Conservation (phyloP, 352 stramenopile genomes). For the Globisporangium mamillatum region DNA sequence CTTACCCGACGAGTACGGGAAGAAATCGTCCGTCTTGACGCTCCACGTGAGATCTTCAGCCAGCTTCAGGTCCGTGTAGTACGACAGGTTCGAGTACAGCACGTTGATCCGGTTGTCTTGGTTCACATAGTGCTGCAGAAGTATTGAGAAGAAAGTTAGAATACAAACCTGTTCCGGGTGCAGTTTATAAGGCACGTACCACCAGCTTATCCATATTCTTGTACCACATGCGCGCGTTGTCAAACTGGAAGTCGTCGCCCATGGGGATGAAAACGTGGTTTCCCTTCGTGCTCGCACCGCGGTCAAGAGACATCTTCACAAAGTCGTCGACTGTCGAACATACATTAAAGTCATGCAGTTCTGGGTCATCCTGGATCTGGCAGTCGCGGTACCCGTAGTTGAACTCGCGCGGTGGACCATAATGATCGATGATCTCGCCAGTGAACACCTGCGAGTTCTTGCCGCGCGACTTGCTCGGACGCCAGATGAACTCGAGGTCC, state of each 20-base stretch:
- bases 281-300: slow-evolving; percentile 68
- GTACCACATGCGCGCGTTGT: slow-evolving; percentile 88
- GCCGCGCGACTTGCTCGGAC: slow-evolving; percentile 82
- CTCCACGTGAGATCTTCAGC: slow-evolving; percentile 73
- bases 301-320: slow-evolving; percentile 64
- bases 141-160: neutral
- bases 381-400: slow-evolving; percentile 66
- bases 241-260: slow-evolving; percentile 94
- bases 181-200: slow-evolving; percentile 9
- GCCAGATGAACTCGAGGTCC: slow-evolving; percentile 96
- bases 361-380: slow-evolving; percentile 84
- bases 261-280: slow-evolving; percentile 90
- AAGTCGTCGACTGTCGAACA: slow-evolving; percentile 86
- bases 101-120: slow-evolving; percentile 90
- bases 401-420: slow-evolving; percentile 71
- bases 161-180: neutral
- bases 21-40: slow-evolving; percentile 96
- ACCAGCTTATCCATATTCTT: slow-evolving; percentile 97
- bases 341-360: slow-evolving; percentile 89
- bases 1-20: slow-evolving; percentile 92
- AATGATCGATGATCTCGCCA: slow-evolving; percentile 84
- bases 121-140: slow-evolving; percentile 83
- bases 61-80: slow-evolving; percentile 95
- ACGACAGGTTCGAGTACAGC: slow-evolving; percentile 95
- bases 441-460: slow-evolving; percentile 85